Percentiles rank a stretch among this genome's conserved stretches.
Evolutionary conservation across 768 basidiomycete genomes (phyloP).

Genomic region (Udeniomyces megalosporus): DNA sequence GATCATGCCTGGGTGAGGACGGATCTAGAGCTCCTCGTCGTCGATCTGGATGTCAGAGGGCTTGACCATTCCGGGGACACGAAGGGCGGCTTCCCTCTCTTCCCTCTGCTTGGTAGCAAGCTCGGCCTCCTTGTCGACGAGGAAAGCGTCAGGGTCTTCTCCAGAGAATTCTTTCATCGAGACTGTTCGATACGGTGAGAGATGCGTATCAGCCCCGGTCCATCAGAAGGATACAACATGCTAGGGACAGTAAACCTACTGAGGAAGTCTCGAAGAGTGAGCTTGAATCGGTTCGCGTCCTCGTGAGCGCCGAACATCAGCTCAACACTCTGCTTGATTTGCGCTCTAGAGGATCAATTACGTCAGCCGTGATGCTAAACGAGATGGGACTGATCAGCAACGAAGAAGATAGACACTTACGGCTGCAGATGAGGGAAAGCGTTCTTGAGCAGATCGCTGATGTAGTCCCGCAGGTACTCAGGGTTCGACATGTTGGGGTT

Average conservation of each 20-base stretch:
- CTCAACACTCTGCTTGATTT: conserved; percentile 16
- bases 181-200: conserved; percentile 25
- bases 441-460: conserved; percentile 62
- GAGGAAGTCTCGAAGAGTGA: conserved; percentile 88
- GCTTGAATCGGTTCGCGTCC: conserved; percentile 46
- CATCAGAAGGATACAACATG: not conserved
- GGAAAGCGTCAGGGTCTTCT: conserved; percentile 77
- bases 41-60: conserved; percentile 87
- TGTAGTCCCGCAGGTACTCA: conserved; percentile 67
- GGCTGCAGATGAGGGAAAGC: conserved; percentile 86
- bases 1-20: no score
- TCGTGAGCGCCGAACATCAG: conserved; percentile 16
- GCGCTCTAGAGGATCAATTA: not conserved
- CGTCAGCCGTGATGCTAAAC: no score
- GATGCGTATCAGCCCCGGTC: not conserved
- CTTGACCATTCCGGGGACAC: conserved; percentile 63
- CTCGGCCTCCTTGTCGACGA: conserved; percentile 90
- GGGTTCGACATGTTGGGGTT: conserved; percentile 58
- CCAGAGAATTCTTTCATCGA: conserved; percentile 94
- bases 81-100: conserved; percentile 49
- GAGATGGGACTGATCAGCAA: no score
- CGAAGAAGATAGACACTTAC: conserved; percentile 31
- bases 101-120: conserved; percentile 56
- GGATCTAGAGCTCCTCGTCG: conserved; percentile 32
- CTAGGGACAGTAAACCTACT: conserved; percentile 24